phyloP scores from a whole-genome alignment of 1,284 basidiomycete genomes.

The Sphagnurus paluster region DNA sequence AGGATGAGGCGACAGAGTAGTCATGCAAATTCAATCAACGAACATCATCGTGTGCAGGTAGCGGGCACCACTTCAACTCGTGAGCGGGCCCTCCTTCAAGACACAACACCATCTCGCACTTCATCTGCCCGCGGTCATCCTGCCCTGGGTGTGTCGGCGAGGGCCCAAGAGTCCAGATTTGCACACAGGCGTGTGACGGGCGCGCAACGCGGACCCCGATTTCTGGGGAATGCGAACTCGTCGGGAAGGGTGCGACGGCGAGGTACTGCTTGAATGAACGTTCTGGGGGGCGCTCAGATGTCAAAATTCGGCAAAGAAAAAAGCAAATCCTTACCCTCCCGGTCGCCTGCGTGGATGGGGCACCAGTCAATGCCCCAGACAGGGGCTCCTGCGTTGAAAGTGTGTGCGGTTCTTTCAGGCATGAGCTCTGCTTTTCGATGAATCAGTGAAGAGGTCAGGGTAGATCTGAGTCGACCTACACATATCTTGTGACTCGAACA shows the following conservation, averaged over 20 bases:
- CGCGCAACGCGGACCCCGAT: constrained; percentile 55
- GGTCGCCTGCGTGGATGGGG: constrained; percentile 67
- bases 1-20: neutral
- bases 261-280: constrained; percentile 70
- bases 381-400: constrained; percentile 83
- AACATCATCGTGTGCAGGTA: constrained; percentile 70
- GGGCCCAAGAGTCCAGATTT: constrained; percentile 64
- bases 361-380: constrained; percentile 92
- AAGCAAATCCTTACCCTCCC: constrained; percentile 43
- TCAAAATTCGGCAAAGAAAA: constrained; percentile 1
- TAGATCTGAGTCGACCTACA: constrained; percentile 36
- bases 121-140: constrained; percentile 43
- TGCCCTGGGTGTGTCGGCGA: constrained; percentile 22
- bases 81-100: constrained; percentile 73
- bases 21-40: neutral
- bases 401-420: constrained; percentile 52
- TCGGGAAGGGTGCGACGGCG: constrained; percentile 78
- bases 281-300: constrained; percentile 40
- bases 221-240: constrained; percentile 54
- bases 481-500: constrained; percentile 56
- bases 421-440: constrained; percentile 42
- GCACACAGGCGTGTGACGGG: constrained; percentile 62
- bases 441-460: constrained; percentile 4
- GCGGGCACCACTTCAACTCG: constrained; percentile 87
- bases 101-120: constrained; percentile 77